Base-by-base conservation (phyloP, 2,329 filamentous ascomycete genomes). In the Fusarium falciforme region DNA sequence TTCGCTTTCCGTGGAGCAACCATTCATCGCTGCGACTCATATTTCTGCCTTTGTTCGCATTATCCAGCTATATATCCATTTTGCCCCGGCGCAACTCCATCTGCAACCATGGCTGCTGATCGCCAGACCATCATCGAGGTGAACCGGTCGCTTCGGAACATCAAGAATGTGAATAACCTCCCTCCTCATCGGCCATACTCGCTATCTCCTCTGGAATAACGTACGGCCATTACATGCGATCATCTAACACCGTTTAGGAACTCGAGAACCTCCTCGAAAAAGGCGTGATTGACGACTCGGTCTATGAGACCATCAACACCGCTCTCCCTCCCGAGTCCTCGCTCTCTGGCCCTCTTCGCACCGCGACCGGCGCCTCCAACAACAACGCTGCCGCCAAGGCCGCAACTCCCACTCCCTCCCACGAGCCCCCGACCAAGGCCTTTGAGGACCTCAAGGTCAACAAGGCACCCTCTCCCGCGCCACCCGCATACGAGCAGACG, bases 191-290 rank as follows among this genome's bases (percentile, higher is more conserved):
- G 27, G 31, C 42, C 11, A n/a, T n/a, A 36, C 16, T 29, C 27
- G 9, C 16, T 16, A 55, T 17, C 11, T 36, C 33, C 36, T 8
- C 33, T 31, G 22, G 14, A 25, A n/a, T 12, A 29, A 12, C n/a
- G 10, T 12, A 12, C 14, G 16, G 35, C 35, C 20, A 16, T 36
- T 38, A 5, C 12, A 35, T 38, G 33, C 22, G 22, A 58, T n/a
- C 12, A 22, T 38, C 66, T 78, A 31, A 79, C 55, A 27, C 12
- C 9, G 6, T 8, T 0, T 76, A 98, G 95, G 95, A 98, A 86
- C 93, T 98, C 70, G 95, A 98, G 83, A 93, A 92, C 77, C 93
- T 98, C 70, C 90, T 94, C 76, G 95, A 98, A 82, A 91, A 93
- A 79, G 92, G 92, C 75, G 88, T 95, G 79, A 94, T 98, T 81